Evolutionary conservation across 2,329 filamentous ascomycete species (phyloP).

Genomic region (Elsinoe fawcettii): DNA sequence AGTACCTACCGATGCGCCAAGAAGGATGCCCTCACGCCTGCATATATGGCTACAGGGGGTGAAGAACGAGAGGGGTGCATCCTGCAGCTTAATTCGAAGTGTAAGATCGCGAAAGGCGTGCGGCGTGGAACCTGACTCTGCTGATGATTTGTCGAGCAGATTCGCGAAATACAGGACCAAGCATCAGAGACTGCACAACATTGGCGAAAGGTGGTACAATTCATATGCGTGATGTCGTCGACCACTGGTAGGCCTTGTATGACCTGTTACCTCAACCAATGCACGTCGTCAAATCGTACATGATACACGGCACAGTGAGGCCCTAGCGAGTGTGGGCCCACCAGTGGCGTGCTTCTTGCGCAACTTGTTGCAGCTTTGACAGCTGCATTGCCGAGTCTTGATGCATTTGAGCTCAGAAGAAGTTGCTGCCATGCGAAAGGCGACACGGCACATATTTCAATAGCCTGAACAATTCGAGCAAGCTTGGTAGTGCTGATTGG

Average conservation of each 20-base stretch:
- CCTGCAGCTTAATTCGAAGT: too few relatives aligned
- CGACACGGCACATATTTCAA: neutral
- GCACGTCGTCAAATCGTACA: neutral
- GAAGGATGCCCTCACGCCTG: neutral
- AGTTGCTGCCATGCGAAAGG: too few relatives aligned
- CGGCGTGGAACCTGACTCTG: neutral
- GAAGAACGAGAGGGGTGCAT: neutral
- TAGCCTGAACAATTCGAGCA: neutral
- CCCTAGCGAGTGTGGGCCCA: too few relatives aligned
- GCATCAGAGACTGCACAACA: neutral
- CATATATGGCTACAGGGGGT: neutral
- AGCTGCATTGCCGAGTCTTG: too few relatives aligned
- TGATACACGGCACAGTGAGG: too few relatives aligned
- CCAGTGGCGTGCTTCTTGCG: too few relatives aligned
- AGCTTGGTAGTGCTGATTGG: neutral
- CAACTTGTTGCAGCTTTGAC: too few relatives aligned
- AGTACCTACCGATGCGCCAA: neutral
- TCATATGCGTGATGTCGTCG: neutral
- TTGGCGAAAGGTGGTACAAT: neutral
- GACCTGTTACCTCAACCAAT: neutral
- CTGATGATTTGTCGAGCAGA: neutral
- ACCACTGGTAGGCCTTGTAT: neutral
- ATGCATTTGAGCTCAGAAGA: too few relatives aligned
- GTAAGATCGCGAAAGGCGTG: neutral
- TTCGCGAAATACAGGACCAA: neutral